Base-by-base conservation (phyloP, 2,329 filamentous ascomycete species). In the Arthrobotrys sinensis region DNA sequence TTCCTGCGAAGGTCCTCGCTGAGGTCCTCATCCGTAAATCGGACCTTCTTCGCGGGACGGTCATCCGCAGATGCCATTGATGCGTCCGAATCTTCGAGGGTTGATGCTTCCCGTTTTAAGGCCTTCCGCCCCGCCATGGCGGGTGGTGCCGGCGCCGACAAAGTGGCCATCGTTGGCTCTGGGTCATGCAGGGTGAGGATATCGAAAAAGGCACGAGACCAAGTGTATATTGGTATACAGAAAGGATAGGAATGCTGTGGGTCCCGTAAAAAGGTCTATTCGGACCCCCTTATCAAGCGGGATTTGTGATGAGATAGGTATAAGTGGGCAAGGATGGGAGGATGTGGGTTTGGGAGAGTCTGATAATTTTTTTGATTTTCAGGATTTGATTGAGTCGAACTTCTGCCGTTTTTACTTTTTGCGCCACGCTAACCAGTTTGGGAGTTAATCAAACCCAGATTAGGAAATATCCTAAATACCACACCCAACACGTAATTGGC, bases 21-120 rank as follows among this genome's bases (percentile, higher is more conserved):
- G 10, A 78, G 62, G 38, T 72, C 68, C 24, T 72, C 67, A 65
- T 78, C 75, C 60, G 67, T 67, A 69, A 78, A 78, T 63, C 75
- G 52, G 46, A 78, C 75, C 67, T 72, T 78, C 67, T 78, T 78
- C 46, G 67, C 50, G 19, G 75, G 75, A 28, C 67, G 60, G 36
- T 68, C 55, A 4, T 78, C 75, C 10, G 52, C 46, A 14, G 67
- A 72, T 34, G 62, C 43, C 67, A 72, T 72, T 48, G 75, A 67
- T 45, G 63, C 68, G 53, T 78, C 67, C 21, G 55, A 60, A 57
- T 78, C 75, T 45, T 72, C 67, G 62, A 78, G 53, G 36, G 48
- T 71, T 10, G 75, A 72, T 53, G 75, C 62, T 68, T 72, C 75
- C 57, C 75, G 75, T 64, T 78, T 78, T 46, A 72, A 19, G 21